phyloP scores from a whole-genome alignment of 1,284 basidiomycete genomes.

The Nidula niveotomentosa region DNA sequence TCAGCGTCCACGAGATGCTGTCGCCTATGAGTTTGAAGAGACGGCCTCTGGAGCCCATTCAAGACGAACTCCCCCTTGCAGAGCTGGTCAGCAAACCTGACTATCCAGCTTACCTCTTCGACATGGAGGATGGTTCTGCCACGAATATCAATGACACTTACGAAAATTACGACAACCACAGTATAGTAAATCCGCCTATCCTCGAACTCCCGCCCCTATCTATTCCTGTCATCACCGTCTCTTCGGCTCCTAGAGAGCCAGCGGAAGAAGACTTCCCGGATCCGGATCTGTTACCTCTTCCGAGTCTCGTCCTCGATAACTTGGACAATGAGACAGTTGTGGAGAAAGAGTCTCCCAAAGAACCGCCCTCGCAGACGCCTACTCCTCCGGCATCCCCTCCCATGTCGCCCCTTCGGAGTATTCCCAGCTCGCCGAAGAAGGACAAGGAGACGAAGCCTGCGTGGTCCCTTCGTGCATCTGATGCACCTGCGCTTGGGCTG shows the following conservation, averaged over 20 bases:
- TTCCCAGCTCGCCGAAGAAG: constrained; percentile 2
- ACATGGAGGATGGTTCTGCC: too few species aligned
- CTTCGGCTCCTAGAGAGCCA: background rate
- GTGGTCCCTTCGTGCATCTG: constrained; percentile 26
- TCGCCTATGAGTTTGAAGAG: too few species aligned
- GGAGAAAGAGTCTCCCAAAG: constrained; percentile 1
- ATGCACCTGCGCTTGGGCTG: constrained; percentile 26
- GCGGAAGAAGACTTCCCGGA: constrained; percentile 16
- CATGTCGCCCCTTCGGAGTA: constrained; percentile 2
- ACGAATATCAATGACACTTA: background rate
- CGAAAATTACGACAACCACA: background rate
- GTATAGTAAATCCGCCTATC: background rate
- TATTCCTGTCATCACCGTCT: constrained; percentile 1
- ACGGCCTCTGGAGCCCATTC: too few species aligned
- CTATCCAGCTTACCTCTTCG: too few species aligned
- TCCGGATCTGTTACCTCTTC: constrained; percentile 27
- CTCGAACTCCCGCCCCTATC: background rate
- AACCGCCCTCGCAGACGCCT: constrained; percentile 22
- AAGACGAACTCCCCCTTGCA: too few species aligned
- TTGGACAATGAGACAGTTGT: background rate
- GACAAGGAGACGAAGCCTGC: constrained; percentile 11
- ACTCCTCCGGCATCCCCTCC: constrained; percentile 31
- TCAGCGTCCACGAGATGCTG: too few species aligned
- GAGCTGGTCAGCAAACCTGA: too few species aligned
- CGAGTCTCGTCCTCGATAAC: constrained; percentile 5